Conservation (phyloP, 768 basidiomycete species). For the Imleria badia region DNA sequence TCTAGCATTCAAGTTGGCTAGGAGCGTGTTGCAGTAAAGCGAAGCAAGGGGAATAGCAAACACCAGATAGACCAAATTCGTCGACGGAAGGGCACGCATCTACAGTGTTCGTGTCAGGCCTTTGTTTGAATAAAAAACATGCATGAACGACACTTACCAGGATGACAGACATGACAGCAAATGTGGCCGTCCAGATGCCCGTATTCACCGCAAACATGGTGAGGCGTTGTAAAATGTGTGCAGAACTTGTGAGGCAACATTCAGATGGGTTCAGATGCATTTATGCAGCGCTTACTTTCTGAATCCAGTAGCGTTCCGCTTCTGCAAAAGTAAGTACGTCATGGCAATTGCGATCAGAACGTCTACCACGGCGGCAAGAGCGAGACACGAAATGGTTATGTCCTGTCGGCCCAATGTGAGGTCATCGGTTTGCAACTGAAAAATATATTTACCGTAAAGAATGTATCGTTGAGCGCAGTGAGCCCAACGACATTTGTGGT, state of each 20-base stretch:
- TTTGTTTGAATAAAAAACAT: not conserved
- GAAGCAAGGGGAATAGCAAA: slow-evolving; percentile 4
- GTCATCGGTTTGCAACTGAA: too few relatives aligned
- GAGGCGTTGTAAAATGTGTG: slow-evolving; percentile 8
- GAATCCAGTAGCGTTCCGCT: not conserved
- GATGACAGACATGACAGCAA: slow-evolving; percentile 14
- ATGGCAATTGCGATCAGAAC: slow-evolving; percentile 11
- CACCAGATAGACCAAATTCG: not conserved
- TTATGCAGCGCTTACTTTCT: not conserved
- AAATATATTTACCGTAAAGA: not conserved
- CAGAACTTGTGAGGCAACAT: not conserved
- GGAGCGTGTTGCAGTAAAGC: slow-evolving; percentile 13
- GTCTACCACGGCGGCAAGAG: slow-evolving; percentile 2
- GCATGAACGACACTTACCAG: slow-evolving; percentile 4
- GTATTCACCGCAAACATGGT: slow-evolving; percentile 16
- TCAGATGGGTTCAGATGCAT: not conserved
- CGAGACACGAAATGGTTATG: not conserved
- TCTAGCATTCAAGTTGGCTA: slow-evolving; percentile 13
- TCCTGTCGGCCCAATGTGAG: not conserved
- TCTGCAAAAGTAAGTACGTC: slow-evolving; percentile 5
- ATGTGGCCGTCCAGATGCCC: slow-evolving; percentile 50
- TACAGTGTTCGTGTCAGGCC: not conserved
- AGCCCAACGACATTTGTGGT: not conserved
- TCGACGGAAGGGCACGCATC: not conserved
- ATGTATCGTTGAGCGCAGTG: not conserved